Evolutionary conservation across 176 grass and related monocot species (phyloP).

Genomic region (Oryza australiensis): DNA sequence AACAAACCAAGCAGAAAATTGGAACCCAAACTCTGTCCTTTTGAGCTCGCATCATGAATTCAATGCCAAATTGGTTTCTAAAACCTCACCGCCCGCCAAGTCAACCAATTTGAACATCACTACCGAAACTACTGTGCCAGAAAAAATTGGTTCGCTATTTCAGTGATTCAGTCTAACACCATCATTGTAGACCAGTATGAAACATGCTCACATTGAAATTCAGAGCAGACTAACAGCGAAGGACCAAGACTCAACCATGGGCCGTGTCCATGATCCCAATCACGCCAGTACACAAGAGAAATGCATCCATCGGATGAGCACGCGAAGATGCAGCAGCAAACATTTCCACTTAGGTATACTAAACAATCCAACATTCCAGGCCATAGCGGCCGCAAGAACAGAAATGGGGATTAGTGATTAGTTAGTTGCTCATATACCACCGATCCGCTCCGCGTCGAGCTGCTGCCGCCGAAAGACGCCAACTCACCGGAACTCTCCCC

Average conservation of each 20-base stretch:
- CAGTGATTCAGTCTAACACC: too few relatives aligned
- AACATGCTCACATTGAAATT: neutral
- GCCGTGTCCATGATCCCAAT: too few relatives aligned
- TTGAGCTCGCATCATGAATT: neutral
- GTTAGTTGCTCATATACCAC: neutral
- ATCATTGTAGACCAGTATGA: neutral
- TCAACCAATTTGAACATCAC: too few relatives aligned
- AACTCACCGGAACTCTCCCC: neutral
- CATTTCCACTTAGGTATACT: too few relatives aligned
- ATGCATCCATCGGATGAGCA: neutral
- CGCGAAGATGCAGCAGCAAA: too few relatives aligned
- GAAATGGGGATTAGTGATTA: neutral
- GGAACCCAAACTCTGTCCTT: neutral
- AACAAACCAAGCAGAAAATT: neutral
- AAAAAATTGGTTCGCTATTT: neutral
- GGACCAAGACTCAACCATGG: neutral
- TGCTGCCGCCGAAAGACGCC: too few relatives aligned
- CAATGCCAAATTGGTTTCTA: neutral
- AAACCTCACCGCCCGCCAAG: too few relatives aligned
- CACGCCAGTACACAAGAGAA: neutral
- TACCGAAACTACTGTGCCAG: too few relatives aligned
- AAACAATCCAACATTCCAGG: neutral
- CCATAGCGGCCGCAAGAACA: too few relatives aligned
- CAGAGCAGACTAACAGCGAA: neutral
- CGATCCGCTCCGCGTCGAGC: neutral